Evolutionary conservation across 768 basidiomycete species (phyloP).

Genomic region (Cubamyces lactineus): DNA sequence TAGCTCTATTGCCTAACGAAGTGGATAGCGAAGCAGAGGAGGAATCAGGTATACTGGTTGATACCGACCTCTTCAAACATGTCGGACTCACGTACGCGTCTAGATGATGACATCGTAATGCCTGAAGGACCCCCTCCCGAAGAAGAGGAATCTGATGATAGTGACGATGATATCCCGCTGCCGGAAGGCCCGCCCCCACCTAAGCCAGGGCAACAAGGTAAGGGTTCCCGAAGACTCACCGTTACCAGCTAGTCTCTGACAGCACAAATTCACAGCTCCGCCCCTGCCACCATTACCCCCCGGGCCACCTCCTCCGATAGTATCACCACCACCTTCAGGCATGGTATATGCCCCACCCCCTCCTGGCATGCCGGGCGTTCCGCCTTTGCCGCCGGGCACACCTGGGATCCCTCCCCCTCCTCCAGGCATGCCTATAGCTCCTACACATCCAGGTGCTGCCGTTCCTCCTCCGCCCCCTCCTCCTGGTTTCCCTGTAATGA

Average conservation of each 20-base stretch:
- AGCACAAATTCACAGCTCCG: background rate
- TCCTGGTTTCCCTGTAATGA: conserved; percentile 27
- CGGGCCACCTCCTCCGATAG: conserved; percentile 26
- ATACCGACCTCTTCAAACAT: background rate
- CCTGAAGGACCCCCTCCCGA: conserved; percentile 68
- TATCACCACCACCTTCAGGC: conserved; percentile 7
- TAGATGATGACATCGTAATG: conserved; percentile 67
- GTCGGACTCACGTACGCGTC: background rate
- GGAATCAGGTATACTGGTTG: conserved; percentile 38
- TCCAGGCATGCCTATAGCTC: conserved; percentile 7
- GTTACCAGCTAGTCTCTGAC: too few relatives aligned
- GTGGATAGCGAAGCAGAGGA: conserved; percentile 64
- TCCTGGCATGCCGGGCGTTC: conserved; percentile 22
- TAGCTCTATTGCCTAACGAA: conserved; percentile 67
- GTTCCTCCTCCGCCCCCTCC: conserved; percentile 31
- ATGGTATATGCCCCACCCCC: conserved; percentile 20
- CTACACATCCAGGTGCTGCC: conserved; percentile 24
- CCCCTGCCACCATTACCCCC: conserved; percentile 34
- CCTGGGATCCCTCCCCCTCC: conserved; percentile 9
- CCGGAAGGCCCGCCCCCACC: conserved; percentile 76
- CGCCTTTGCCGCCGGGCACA: conserved; percentile 5
- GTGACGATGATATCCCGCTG: conserved; percentile 88
- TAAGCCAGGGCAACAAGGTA: conserved; percentile 24
- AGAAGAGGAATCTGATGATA: conserved; percentile 49
- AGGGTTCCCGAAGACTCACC: background rate